Percentiles rank a stretch among this genome's conserved stretches.
Evolutionary conservation across 2,329 filamentous ascomycete genomes (phyloP).

Genomic region (Venturia asperata): DNA sequence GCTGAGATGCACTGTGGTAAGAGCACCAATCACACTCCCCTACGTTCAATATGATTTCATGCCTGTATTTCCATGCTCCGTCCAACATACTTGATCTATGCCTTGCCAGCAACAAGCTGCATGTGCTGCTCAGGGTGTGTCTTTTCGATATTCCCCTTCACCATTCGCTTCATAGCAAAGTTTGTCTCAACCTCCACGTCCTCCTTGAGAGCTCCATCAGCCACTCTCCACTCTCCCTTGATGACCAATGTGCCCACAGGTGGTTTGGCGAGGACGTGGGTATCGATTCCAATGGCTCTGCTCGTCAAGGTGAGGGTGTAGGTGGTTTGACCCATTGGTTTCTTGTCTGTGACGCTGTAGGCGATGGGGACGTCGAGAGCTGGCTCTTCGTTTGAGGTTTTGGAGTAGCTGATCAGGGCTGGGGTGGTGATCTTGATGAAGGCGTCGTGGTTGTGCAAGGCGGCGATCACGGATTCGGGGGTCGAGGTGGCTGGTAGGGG

Average conservation of each 20-base stretch:
- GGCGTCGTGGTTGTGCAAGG: slow-evolving; percentile 35
- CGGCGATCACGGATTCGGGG: slow-evolving; percentile 27
- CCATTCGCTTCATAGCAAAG: slow-evolving; percentile 38
- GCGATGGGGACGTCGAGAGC: slow-evolving; percentile 24
- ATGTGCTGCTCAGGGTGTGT: slow-evolving; percentile 34
- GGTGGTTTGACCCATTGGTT: slow-evolving; percentile 36
- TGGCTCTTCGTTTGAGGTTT: slow-evolving; percentile 29
- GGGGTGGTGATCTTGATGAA: slow-evolving; percentile 36
- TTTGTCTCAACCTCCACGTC: slow-evolving; percentile 38
- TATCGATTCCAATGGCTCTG: slow-evolving; percentile 30
- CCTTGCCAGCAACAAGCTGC: slow-evolving; percentile 25
- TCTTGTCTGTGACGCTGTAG: slow-evolving; percentile 35
- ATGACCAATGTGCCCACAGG: slow-evolving; percentile 35
- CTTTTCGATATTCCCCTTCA: slow-evolving; percentile 36
- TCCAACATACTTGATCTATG: neutral
- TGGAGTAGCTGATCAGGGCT: slow-evolving; percentile 29
- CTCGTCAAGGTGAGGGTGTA: slow-evolving; percentile 38
- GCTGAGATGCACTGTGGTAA: neutral
- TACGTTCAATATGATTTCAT: neutral
- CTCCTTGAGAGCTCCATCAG: slow-evolving; percentile 29
- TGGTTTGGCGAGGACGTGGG: slow-evolving; percentile 35
- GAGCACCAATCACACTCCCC: neutral
- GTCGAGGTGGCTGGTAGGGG: slow-evolving; percentile 27
- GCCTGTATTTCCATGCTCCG: neutral
- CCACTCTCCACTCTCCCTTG: slow-evolving; percentile 33